These are phyloP conservation scores for Otatea glauca DNA, from an alignment of 176 grass and related monocot species.

Conservation along the genomic window DNA sequence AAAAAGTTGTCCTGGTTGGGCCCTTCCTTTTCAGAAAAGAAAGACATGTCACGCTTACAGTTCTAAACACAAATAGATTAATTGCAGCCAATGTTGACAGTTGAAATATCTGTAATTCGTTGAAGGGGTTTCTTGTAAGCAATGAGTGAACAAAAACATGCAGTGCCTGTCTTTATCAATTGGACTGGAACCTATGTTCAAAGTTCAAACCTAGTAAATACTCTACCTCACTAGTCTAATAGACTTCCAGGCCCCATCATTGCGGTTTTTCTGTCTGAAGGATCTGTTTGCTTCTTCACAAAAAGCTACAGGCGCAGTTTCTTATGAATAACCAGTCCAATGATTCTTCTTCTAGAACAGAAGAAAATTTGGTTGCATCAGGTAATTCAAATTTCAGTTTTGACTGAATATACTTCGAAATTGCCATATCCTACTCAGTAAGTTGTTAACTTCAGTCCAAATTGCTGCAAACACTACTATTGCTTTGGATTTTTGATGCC, in stretches of 20 bases:
- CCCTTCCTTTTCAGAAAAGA: conserved; percentile 25
- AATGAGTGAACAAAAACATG: conserved; percentile 10
- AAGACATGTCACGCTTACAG: conserved; percentile 7
- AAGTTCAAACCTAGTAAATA: conserved; percentile 48
- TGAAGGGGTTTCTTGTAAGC: conserved; percentile 28
- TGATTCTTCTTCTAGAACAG: conserved; percentile 40
- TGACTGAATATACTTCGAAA: neutral
- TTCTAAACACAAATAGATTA: neutral
- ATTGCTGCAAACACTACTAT: neutral
- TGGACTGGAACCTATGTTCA: conserved; percentile 38
- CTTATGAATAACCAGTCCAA: conserved; percentile 32
- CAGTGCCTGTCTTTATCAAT: conserved; percentile 33
- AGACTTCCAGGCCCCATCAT: conserved; percentile 26
- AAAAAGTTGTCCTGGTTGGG: conserved; percentile 12
- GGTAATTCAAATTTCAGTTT: conserved; percentile 17
- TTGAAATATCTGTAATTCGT: conserved; percentile 39
- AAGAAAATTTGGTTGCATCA: conserved; percentile 1
- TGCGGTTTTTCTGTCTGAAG: neutral
- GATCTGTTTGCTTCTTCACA: conserved; percentile 41
- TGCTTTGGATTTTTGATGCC: neutral
- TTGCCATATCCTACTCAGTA: neutral
- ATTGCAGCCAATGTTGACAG: conserved; percentile 46
- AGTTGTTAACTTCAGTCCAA: neutral
- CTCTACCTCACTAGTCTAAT: conserved; percentile 14
- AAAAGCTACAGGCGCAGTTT: conserved; percentile 13